Percentiles rank a stretch among this genome's conserved stretches.
Evolutionary conservation across 2,329 filamentous ascomycete species (phyloP).

Genomic region (Fusarium lateritium): DNA sequence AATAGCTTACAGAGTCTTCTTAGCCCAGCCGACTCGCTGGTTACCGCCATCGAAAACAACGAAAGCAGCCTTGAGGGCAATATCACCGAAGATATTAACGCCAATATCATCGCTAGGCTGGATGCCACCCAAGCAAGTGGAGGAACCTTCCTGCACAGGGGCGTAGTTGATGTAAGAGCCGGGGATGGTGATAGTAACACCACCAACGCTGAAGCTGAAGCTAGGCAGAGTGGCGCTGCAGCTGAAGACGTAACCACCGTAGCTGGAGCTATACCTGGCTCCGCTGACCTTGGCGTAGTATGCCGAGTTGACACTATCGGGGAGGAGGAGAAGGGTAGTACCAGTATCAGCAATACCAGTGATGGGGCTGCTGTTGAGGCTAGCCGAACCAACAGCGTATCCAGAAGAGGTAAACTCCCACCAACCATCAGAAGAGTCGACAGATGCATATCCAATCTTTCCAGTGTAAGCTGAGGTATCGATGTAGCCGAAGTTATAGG

Average conservation of each 20-base stretch:
- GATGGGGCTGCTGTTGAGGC: conserved; percentile 53
- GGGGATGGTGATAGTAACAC: conserved; percentile 69
- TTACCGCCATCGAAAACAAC: conserved; percentile 66
- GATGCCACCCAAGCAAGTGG: conserved; percentile 77
- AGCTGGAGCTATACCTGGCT: conserved; percentile 56
- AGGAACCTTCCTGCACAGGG: conserved; percentile 56
- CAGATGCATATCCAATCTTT: conserved; percentile 71
- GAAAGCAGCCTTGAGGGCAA: conserved; percentile 73
- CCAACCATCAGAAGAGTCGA: conserved; percentile 73
- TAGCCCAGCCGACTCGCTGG: conserved; percentile 41
- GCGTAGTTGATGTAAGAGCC: conserved; percentile 70
- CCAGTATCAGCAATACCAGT: conserved; percentile 70
- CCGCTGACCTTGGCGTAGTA: conserved; percentile 65
- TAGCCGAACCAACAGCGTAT: conserved; percentile 35
- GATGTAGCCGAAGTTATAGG: conserved; percentile 82
- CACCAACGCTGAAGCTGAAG: conserved; percentile 69
- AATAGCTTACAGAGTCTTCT: conserved; percentile 24
- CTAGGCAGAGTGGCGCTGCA: conserved; percentile 64
- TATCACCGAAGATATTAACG: conserved; percentile 74
- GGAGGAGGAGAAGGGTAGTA: conserved; percentile 74
- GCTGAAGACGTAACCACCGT: conserved; percentile 64
- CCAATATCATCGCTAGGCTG: conserved; percentile 65
- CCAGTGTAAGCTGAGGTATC: conserved; percentile 75
- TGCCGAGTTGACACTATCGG: conserved; percentile 63
- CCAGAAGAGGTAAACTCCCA: conserved; percentile 68